phyloP scores from a whole-genome alignment of 306 rosid species.

The Quercus gilva region DNA sequence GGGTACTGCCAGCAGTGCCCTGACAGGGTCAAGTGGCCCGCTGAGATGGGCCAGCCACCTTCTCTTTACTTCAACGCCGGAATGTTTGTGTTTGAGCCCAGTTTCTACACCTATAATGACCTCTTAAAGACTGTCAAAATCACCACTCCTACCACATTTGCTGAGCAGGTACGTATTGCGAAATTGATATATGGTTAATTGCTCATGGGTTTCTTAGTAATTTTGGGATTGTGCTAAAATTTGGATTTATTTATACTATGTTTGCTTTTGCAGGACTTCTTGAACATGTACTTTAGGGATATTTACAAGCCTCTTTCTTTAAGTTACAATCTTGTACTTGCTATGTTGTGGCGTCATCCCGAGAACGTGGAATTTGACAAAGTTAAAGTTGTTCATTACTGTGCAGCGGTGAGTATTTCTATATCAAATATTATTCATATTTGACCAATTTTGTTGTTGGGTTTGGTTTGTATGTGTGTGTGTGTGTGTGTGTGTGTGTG shows the following conservation, averaged over 20 bases:
- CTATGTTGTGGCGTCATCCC: conserved; percentile 87
- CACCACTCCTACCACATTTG: conserved; percentile 66
- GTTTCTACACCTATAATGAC: conserved; percentile 33
- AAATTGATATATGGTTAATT: not conserved
- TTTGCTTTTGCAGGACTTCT: conserved; percentile 34
- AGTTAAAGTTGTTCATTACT: conserved; percentile 72
- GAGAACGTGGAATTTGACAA: conserved; percentile 50
- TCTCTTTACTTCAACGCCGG: conserved; percentile 84
- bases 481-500: fast-evolving
- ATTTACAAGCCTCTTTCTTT: conserved; percentile 54
- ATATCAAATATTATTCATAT: too few species aligned
- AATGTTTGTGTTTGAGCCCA: conserved; percentile 73
- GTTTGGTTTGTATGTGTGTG: not conserved
- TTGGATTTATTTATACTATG: not conserved
- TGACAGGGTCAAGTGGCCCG: conserved; percentile 55
- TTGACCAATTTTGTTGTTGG: not conserved
- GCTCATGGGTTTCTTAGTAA: not conserved
- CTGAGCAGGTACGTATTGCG: conserved; percentile 54
- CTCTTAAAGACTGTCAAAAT: conserved; percentile 38
- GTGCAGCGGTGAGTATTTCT: conserved; percentile 53
- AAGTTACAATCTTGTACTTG: conserved; percentile 58
- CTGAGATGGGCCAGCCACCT: conserved; percentile 48
- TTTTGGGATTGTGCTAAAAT: not conserved
- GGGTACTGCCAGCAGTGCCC: conserved; percentile 85
- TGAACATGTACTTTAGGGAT: conserved; percentile 61